Evolutionary conservation across 192 early-diverging fungal species (phyloP).

Genomic region (Gaertneriomyces semiglobifer): DNA sequence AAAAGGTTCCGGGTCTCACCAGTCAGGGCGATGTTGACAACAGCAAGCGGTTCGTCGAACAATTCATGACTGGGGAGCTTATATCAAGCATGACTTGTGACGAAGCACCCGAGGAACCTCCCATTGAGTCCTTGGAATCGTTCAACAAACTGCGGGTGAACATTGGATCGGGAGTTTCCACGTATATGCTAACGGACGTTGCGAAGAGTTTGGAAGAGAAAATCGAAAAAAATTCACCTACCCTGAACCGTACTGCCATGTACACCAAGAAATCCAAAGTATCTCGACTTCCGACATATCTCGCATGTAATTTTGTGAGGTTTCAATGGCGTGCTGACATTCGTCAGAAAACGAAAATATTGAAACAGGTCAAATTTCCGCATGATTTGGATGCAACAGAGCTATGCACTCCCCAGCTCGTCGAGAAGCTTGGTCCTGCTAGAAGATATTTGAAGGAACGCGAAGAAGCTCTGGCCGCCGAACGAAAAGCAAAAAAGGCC

Average conservation of each 20-base stretch:
- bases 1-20: conserved; percentile 54
- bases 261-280: conserved; percentile 77
- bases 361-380: conserved; percentile 92
- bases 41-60: conserved; percentile 64
- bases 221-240: conserved; percentile 85
- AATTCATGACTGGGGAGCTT: conserved; percentile 72
- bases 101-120: conserved; percentile 74
- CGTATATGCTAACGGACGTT: conserved; percentile 75
- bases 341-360: conserved; percentile 82
- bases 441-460: conserved; percentile 60
- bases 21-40: conserved; percentile 32
- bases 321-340: conserved; percentile 92
- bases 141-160: conserved; percentile 74
- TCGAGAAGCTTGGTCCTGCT: conserved; percentile 61
- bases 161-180: conserved; percentile 65
- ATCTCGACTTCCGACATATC: conserved; percentile 79
- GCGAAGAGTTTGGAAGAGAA: conserved; percentile 67
- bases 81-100: conserved; percentile 62
- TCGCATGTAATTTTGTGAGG: conserved; percentile 87
- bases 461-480: conserved; percentile 61
- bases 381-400: conserved; percentile 85
- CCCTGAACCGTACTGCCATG: conserved; percentile 71
- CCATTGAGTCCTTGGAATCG: conserved; percentile 56
- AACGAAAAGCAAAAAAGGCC: conserved; percentile 36
- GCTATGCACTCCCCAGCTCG: conserved; percentile 80